A percentile compares a stretch with the other conserved stretches of the same genome.
Conservation (phyloP, 495 filamentous ascomycete species). For the Aspergillus cristatus region DNA sequence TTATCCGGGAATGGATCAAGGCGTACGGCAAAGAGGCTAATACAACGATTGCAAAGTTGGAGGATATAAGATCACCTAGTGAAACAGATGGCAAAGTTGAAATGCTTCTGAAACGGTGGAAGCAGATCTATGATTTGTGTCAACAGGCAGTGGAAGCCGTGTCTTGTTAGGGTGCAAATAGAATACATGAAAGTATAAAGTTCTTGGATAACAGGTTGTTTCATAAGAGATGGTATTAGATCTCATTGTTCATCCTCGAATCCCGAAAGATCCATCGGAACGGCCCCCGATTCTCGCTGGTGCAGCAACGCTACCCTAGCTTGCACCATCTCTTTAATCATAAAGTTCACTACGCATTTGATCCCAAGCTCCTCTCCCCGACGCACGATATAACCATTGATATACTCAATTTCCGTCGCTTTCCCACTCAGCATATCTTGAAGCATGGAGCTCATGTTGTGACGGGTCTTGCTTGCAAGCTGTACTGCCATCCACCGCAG, state of each 20-base stretch:
- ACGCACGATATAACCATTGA: slow-evolving; percentile 76
- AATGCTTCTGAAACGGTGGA: slow-evolving; percentile 40
- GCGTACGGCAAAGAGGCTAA: slow-evolving; percentile 29
- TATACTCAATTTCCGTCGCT: slow-evolving; percentile 68
- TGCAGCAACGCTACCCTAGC: slow-evolving; percentile 14
- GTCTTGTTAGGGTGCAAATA: slow-evolving; percentile 8
- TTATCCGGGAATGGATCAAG: slow-evolving; percentile 32
- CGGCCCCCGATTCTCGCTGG: slow-evolving; percentile 17
- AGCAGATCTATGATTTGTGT: slow-evolving; percentile 39
- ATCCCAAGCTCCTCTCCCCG: slow-evolving; percentile 61
- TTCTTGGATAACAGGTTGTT: too few relatives aligned
- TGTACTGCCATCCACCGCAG: slow-evolving; percentile 46
- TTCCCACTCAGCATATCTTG: slow-evolving; percentile 59
- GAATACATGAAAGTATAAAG: background rate
- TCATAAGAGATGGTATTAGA: too few relatives aligned
- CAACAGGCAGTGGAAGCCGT: slow-evolving; percentile 18
- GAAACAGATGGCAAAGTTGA: slow-evolving; percentile 22
- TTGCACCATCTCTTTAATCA: slow-evolving; percentile 51
- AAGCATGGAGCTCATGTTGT: slow-evolving; percentile 72
- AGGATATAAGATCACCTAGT: slow-evolving; percentile 15
- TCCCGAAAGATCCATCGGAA: slow-evolving; percentile 24
- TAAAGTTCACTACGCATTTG: slow-evolving; percentile 56
- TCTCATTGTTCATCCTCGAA: slow-evolving; percentile 4
- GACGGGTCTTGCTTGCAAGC: slow-evolving; percentile 50
- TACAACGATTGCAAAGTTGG: slow-evolving; percentile 23